Conservation (phyloP, 1,284 basidiomycete genomes). For the Tilletia horrida region DNA sequence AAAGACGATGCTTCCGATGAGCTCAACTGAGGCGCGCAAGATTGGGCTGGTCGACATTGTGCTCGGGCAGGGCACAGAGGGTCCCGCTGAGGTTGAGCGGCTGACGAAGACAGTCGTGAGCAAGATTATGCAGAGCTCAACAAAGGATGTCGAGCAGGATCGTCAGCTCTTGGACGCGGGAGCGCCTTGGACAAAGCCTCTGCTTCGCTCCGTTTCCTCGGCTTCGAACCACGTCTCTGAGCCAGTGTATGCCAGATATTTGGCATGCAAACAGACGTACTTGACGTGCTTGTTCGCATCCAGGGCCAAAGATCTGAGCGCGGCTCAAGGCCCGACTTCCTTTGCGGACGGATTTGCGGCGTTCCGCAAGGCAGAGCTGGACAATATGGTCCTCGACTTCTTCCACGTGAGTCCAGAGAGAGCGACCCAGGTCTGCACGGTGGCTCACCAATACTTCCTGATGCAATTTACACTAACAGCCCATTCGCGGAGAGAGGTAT, state of each 20-base stretch:
- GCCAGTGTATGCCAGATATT: not conserved
- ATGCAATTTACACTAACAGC: too few species aligned
- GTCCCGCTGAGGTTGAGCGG: constrained; percentile 19
- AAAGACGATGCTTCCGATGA: constrained; percentile 57
- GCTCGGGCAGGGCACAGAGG: constrained; percentile 24
- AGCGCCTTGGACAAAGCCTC: constrained; percentile 39
- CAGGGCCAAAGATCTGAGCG: constrained; percentile 22
- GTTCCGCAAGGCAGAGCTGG: constrained; percentile 57
- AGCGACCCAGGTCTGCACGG: too few species aligned
- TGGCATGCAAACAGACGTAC: constrained; percentile 44
- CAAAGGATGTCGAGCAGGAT: constrained; percentile 3
- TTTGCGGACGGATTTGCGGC: constrained; percentile 34
- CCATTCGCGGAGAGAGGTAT: constrained; percentile 54
- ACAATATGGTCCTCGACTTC: constrained; percentile 59
- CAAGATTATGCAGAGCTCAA: constrained; percentile 30
- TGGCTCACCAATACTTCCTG: too few species aligned
- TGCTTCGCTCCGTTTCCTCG: constrained; percentile 31
- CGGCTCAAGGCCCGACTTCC: not conserved
- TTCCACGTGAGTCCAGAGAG: constrained; percentile 47
- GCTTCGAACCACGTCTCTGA: constrained; percentile 28
- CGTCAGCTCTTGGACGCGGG: constrained; percentile 20
- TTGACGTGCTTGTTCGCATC: constrained; percentile 43
- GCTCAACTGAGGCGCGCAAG: constrained; percentile 34
- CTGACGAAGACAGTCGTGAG: constrained; percentile 29
- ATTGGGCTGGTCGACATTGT: constrained; percentile 37